Conservation (phyloP, 169 alveolate genomes). For the Cyclospora cayetanensis region DNA sequence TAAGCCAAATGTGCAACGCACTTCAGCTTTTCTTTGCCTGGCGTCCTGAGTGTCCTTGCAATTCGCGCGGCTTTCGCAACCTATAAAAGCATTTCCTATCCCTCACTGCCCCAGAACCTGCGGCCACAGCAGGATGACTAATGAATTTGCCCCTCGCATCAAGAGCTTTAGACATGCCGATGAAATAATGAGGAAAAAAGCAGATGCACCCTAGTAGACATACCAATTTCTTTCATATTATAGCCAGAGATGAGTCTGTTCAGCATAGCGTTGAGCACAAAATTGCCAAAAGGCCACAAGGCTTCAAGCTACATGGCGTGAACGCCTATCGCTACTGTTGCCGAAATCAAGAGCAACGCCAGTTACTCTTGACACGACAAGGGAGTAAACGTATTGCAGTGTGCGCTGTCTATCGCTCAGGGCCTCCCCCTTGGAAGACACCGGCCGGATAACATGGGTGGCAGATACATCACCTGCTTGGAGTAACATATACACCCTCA, state of each 20-base stretch:
- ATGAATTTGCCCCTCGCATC: no score
- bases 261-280: no score
- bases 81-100: neutral
- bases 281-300: no score
- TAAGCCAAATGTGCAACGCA: neutral
- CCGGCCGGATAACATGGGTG: neutral
- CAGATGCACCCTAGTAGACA: no score
- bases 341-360: neutral
- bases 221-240: no score
- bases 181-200: no score
- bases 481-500: neutral
- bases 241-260: no score
- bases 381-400: slow-evolving; percentile 17
- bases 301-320: neutral
- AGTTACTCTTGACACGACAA: neutral
- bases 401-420: neutral
- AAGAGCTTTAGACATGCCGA: no score
- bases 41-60: neutral
- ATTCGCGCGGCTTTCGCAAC: neutral
- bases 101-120: slow-evolving; percentile 45
- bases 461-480: slow-evolving; percentile 41
- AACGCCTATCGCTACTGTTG: slow-evolving; percentile 3
- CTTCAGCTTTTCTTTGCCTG: slow-evolving; percentile 32
- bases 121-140: neutral
- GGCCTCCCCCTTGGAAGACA: neutral